Evolutionary conservation across 2,329 filamentous ascomycete species (phyloP).

Genomic region (Colletotrichum scovillei): DNA sequence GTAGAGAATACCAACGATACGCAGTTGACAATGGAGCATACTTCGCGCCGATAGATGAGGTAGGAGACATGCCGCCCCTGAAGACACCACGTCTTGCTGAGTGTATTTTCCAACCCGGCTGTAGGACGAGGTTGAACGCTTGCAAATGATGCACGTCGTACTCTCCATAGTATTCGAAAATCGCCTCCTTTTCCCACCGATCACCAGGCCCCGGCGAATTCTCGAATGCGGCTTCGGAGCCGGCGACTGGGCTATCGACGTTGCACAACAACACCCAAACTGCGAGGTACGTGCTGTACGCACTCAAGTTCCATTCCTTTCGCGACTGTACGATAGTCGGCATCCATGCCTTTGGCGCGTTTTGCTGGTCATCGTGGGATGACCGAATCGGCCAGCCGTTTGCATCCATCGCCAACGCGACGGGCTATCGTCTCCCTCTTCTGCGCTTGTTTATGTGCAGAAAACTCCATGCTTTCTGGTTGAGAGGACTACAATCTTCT

Average conservation of each 20-base stretch:
- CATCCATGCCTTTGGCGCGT: not conserved
- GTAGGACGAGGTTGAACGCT: constrained; percentile 75
- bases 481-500: not conserved
- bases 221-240: constrained; percentile 80
- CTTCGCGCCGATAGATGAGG: constrained; percentile 78
- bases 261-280: constrained; percentile 71
- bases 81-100: not conserved
- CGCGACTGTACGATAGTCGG: not conserved
- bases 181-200: constrained; percentile 76
- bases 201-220: constrained; percentile 66
- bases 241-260: constrained; percentile 77
- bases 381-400: too few species aligned
- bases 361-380: not conserved
- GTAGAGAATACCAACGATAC: constrained; percentile 75
- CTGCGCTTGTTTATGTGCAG: not conserved
- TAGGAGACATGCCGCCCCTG: constrained; percentile 48
- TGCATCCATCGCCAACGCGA: not conserved
- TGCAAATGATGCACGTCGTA: constrained; percentile 72
- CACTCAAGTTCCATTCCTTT: not conserved
- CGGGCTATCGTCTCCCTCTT: not conserved
- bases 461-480: constrained; percentile 22
- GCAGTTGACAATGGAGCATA: constrained; percentile 73
- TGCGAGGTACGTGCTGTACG: constrained; percentile 66
- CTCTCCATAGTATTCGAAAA: constrained; percentile 74
- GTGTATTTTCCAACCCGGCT: constrained; percentile 23